Base-by-base conservation (phyloP, 1,284 basidiomycete species). In the Veloboletus limbatus region DNA sequence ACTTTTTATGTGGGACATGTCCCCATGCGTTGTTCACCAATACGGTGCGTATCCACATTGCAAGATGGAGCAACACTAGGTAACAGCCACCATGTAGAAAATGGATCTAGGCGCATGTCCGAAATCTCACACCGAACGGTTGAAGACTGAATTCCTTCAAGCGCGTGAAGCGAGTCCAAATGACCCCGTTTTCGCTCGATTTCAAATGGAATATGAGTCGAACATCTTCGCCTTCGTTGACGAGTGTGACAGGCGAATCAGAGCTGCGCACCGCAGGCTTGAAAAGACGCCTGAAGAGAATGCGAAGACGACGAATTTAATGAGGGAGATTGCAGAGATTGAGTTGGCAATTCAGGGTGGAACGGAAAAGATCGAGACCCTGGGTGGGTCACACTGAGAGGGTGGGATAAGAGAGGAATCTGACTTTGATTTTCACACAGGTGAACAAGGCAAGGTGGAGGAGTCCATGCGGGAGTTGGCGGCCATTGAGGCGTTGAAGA, bases 231-330 rank as follows among this genome's bases (percentile, higher is more conserved):
- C 85, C 4, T 98, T 98, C 68, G 92, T 99, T 53, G 94, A 97
- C 60, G 97, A 99, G 67, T 98, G 96, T 70, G 97, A 99, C 76
- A 77, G 97, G 57, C 82, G 96, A 62, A 99, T 99, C 69, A 77
- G 92, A 37, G 83, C 92, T 34, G 92, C 93, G 47, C 96, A 99
- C 68, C 81, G 94, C 54, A 80, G 97, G 60, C 73, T 99, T 60
- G 97, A 99, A 74, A 98, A 99, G 77, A 99, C 97, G 18, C 97
- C 97, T 9, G 97, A 99, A 72, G 97, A 99, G 77, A 98, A 98
- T 67, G 92, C 93, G 43, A 95, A 97, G 71, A 98, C 96, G 25
- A 97, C 97, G 18, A 95, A 96, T 68, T 71, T 99, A 75, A 99
- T 99, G 94, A 82, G 94, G 57, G 97, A 99, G 79, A 98, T 99